Percentiles rank a stretch among this genome's conserved stretches.
Evolutionary conservation across 345 rosid genomes (phyloP).

Genomic region (Populus euphratica): DNA sequence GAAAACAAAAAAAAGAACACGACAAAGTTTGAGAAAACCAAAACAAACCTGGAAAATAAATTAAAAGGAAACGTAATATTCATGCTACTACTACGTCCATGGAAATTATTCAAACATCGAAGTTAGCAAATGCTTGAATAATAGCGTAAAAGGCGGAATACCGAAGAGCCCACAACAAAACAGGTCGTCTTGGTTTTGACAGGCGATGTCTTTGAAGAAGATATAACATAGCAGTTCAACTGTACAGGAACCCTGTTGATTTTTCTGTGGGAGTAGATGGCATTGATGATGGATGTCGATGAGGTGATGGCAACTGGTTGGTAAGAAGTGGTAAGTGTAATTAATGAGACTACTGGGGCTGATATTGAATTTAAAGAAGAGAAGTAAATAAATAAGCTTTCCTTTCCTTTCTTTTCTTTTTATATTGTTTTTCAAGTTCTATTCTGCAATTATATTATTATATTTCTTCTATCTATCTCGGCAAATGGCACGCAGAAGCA

Average conservation of each 20-base stretch:
- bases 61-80: constrained; percentile 20
- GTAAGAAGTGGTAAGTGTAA: constrained; percentile 47
- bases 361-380: constrained; percentile 13
- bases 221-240: neutral
- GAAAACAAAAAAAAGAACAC: constrained; percentile 27
- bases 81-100: neutral
- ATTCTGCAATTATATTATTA: no score
- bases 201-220: neutral
- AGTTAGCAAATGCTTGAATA: constrained; percentile 31
- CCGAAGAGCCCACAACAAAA: constrained; percentile 1
- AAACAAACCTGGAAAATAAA: neutral
- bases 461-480: no score
- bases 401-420: no score
- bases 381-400: neutral
- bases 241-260: neutral
- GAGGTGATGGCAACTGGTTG: neutral
- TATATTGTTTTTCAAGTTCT: no score
- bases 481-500: neutral
- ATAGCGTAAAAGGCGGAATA: constrained; percentile 48
- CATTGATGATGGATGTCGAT: neutral
- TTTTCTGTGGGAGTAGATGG: neutral
- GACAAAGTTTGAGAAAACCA: constrained; percentile 34
- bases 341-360: constrained; percentile 36
- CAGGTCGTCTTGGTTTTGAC: constrained; percentile 21
- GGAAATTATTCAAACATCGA: constrained; percentile 33